Evolutionary conservation across 2,329 filamentous ascomycete species (phyloP).

Genomic region (Botryotinia narcissicola): DNA sequence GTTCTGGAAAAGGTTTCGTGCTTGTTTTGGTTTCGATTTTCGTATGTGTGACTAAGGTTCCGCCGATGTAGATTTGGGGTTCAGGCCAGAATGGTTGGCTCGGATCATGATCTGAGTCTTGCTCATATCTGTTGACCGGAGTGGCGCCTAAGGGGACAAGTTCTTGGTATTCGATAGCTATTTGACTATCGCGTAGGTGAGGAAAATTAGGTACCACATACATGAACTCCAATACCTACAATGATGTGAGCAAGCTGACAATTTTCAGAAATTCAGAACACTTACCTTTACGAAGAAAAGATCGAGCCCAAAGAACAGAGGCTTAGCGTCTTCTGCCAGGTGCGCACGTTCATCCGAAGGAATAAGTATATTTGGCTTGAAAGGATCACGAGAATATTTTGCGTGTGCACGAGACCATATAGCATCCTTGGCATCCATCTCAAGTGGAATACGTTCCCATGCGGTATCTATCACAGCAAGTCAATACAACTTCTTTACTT

Average conservation of each 20-base stretch:
- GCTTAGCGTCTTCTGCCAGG: constrained; percentile 8
- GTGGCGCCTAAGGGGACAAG: constrained; percentile 26
- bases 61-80: constrained; percentile 58
- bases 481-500: background rate
- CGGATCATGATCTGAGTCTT: constrained; percentile 54
- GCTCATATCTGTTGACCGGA: constrained; percentile 52
- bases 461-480: constrained; percentile 48
- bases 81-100: constrained; percentile 54
- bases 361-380: background rate
- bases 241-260: constrained; percentile 18
- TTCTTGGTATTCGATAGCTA: constrained; percentile 60
- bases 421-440: constrained; percentile 53
- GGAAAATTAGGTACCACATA: constrained; percentile 55
- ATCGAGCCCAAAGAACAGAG: constrained; percentile 46
- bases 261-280: background rate
- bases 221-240: constrained; percentile 60
- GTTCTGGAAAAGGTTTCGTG: constrained; percentile 53
- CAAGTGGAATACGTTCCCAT: constrained; percentile 57
- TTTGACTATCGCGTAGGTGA: constrained; percentile 55
- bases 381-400: constrained; percentile 46
- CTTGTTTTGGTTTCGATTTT: constrained; percentile 46
- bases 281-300: constrained; percentile 66
- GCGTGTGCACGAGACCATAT: constrained; percentile 60
- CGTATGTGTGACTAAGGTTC: constrained; percentile 44
- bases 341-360: background rate